These are phyloP conservation scores for Hyaloscypha variabilis DNA, from an alignment of 495 filamentous ascomycete genomes.

Conservation along the genomic window DNA sequence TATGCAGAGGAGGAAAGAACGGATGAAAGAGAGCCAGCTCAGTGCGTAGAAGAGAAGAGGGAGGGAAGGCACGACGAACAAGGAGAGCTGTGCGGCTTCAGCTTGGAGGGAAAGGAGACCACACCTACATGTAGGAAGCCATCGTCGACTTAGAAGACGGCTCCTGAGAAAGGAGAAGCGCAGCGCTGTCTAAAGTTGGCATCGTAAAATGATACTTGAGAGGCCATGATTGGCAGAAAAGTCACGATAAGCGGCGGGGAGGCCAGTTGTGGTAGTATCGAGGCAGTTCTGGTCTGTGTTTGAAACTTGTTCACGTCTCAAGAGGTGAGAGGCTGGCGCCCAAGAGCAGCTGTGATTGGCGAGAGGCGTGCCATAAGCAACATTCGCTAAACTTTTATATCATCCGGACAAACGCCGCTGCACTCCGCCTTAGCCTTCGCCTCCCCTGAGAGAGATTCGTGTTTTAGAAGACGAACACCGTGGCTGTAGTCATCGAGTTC, in stretches of 20 bases:
- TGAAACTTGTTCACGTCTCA: conserved; percentile 25
- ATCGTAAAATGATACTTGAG: not conserved
- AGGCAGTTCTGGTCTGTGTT: not conserved
- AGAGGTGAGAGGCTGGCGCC: not conserved
- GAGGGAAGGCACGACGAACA: conserved; percentile 2
- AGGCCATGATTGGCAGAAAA: not conserved
- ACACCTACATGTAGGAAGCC: not conserved
- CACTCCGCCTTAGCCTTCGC: not conserved
- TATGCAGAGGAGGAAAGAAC: conserved; percentile 2
- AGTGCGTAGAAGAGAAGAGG: not conserved
- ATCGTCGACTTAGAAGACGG: not conserved
- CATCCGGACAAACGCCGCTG: not conserved
- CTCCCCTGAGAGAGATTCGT: not conserved
- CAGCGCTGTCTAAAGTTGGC: not conserved
- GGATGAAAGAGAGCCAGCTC: conserved; percentile 2
- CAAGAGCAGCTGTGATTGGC: conserved; percentile 13
- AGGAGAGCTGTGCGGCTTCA: not conserved
- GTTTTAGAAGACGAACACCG: not conserved
- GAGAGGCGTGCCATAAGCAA: not conserved
- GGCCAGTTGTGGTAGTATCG: conserved; percentile 12
- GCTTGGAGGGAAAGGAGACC: not conserved
- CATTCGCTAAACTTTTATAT: not conserved
- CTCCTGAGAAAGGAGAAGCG: not conserved
- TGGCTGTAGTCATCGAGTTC: too few species aligned
- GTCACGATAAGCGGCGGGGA: not conserved